Base-by-base conservation (phyloP, 768 basidiomycete species). In the Cystobasidium tubakii region DNA sequence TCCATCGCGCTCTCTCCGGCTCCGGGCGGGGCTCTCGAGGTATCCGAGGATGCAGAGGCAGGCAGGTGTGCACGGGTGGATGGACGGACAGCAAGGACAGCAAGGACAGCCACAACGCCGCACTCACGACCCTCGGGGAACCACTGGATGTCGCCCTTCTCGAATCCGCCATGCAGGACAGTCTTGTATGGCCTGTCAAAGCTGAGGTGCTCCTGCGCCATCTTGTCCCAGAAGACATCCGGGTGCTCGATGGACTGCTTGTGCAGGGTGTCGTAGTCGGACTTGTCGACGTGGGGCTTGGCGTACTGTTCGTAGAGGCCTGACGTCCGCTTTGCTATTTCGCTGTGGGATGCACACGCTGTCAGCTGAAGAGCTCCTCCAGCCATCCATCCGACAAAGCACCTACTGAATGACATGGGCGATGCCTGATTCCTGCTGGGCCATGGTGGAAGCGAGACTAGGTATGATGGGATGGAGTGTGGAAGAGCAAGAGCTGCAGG, bases 101-200 rank as follows among this genome's bases (percentile, higher is more conserved):
- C 46, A 15, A 50, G 46, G 21, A 4, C 46, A 50, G 7, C 46
- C 9, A 50, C 9, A 50, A 19, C 7, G 4, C 19, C 13, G 25
- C 94, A 96, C 77, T 95, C 82, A 2, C 85, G 88, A 34, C 95
- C 95, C 79, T 99, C 94, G 3, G 92, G 92, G 86, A 97, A 98
- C 95, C 95, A 98, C 75, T 86, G 86, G 74, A 95, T 88, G 80
- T 96, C 91, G 33, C 94, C 95, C 1, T 85, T 86, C 79, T 86
- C 85, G 79, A 98, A 97, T 7, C 85, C 84, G 54, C 95, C 95
- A 2, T 89, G 84, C 78, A 89, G 84, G 73, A 97, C 92, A 29
- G 88, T 92, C 75, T 87, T 84, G 86, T 96, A 97, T 13, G 90
- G 91, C 36, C 88, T 86, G 81, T 93, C 87, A 92, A 77, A 79